Evolutionary conservation across 225 moss, liverwort and hornwort genomes (phyloP), one percentile per base, ranked within the genome.

Genomic region (Bryoerythrophyllum caledonicum): DNA sequence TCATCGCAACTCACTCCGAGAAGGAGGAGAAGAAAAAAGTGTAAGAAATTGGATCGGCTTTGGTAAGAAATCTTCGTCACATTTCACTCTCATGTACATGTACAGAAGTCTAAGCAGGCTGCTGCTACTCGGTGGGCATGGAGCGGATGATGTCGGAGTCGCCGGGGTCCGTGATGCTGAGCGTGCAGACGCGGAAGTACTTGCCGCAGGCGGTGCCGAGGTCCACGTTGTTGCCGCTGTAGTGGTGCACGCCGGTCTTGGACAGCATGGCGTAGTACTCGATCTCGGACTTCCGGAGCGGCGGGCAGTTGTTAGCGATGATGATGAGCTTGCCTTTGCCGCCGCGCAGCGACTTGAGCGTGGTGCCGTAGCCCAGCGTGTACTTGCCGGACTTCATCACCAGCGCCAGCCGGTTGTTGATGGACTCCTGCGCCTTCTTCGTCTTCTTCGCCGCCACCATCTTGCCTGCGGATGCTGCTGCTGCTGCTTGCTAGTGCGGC

Each of bases 371-470:
- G 24, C 83, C 86, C 27, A 86, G 44, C 44, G 65, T 65, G 54
- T 76, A 83, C 73, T 86, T 86, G 7, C 83, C 81, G 24, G 86
- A 86, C 81, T 86, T 86, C 86, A 86, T 86, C 54, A 86, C 86
- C 69, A 86, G 73, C 56, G 81, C 83, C 1, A 86, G 73, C 64
- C 83, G 63, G 55, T 83, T 81, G 66, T 86, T 86, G 60, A 86
- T 86, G 28, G 86, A 81, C 69, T 86, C 83, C 64, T 83, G 78
- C 44, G 81, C 76, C 83, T 86, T 86, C 83, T 86, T 86, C 15
- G 79, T 84, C 86, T 86, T 86, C 83, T 84, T 83, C 3, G 76
- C 35, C 38, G 86, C 86, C 75, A 86, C 81, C 83, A 84, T 86
- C 44, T 60, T 74, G 74, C 12, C 61, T 37, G 62, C 20, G 23